Conservation (phyloP, 1,284 basidiomycete genomes). For the Phenoliferia sp. region DNA sequence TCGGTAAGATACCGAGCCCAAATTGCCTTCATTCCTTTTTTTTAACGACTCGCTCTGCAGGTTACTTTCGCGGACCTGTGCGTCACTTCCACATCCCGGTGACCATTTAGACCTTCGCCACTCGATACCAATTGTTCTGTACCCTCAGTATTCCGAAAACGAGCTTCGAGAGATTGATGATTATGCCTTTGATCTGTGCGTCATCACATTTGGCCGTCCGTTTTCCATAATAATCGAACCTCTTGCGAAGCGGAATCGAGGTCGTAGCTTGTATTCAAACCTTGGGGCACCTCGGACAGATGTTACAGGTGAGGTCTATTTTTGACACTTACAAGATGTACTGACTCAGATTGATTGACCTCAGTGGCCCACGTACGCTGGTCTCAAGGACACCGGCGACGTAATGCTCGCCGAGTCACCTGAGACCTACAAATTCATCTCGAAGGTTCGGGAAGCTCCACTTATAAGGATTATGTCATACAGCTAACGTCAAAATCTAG, state of each 20-base stretch:
- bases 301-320: no score
- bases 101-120: no score
- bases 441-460: slow-evolving; percentile 34
- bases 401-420: slow-evolving; percentile 41
- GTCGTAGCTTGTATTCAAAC: slow-evolving; percentile 42
- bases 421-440: slow-evolving; percentile 41
- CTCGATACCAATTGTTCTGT: no score
- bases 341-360: no score
- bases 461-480: no score
- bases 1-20: no score
- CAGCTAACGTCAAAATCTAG: slow-evolving; percentile 14
- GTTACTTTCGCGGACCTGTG: slow-evolving; percentile 24
- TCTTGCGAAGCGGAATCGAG: slow-evolving; percentile 34
- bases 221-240: not conserved
- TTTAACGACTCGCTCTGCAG: no score
- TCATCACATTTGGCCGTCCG: not conserved
- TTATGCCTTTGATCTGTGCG: slow-evolving; percentile 36
- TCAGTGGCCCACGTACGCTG: slow-evolving; percentile 43
- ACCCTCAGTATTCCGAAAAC: slow-evolving; percentile 7
- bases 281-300: slow-evolving; percentile 44
- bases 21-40: no score
- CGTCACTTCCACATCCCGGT: not conserved
- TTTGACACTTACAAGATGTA: no score
- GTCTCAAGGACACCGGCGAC: slow-evolving; percentile 42
- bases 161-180: slow-evolving; percentile 43